These are phyloP conservation scores for Trypanosoma congolense DNA, from an alignment of 208 protist genomes.

Conservation along the genomic window DNA sequence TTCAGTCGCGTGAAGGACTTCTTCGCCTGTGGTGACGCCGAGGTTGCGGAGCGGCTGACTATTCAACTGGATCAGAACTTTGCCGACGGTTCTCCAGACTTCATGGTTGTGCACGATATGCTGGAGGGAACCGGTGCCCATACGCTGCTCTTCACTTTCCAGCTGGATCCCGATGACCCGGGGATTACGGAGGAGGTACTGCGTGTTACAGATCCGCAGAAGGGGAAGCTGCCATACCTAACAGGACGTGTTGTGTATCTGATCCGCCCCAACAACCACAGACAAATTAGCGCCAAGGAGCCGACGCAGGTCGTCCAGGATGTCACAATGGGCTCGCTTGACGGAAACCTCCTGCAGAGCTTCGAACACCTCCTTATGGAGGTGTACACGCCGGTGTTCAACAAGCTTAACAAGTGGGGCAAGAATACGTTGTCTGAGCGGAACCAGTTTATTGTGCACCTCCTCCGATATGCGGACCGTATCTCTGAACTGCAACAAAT, in stretches of 20 bases:
- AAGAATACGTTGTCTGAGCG: conserved; percentile 83
- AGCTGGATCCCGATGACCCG: conserved; percentile 32
- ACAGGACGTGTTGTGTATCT: conserved; percentile 80
- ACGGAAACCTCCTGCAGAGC: conserved; percentile 75
- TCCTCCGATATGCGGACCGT: conserved; percentile 87
- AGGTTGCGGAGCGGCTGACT: conserved; percentile 52
- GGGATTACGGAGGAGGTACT: conserved; percentile 57
- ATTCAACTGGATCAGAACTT: conserved; percentile 70
- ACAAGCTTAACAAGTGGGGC: conserved; percentile 74
- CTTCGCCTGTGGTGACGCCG: conserved; percentile 68
- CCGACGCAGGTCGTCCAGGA: conserved; percentile 73
- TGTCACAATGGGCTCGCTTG: conserved; percentile 79
- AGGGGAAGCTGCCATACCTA: conserved; percentile 55
- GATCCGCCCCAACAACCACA: conserved; percentile 47
- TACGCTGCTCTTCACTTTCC: conserved; percentile 84
- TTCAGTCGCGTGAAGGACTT: conserved; percentile 87
- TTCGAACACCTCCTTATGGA: conserved; percentile 88
- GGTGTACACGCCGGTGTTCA: conserved; percentile 89
- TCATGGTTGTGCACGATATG: conserved; percentile 83
- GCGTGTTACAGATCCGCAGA: conserved; percentile 58
- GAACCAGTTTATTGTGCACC: conserved; percentile 80
- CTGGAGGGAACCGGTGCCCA: conserved; percentile 71
- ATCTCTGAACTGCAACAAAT: conserved; percentile 87
- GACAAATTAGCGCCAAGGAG: conserved; percentile 75
- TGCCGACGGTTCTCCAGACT: conserved; percentile 77